Base-by-base conservation (phyloP, 768 basidiomycete genomes). In the Trametes cingulata region DNA sequence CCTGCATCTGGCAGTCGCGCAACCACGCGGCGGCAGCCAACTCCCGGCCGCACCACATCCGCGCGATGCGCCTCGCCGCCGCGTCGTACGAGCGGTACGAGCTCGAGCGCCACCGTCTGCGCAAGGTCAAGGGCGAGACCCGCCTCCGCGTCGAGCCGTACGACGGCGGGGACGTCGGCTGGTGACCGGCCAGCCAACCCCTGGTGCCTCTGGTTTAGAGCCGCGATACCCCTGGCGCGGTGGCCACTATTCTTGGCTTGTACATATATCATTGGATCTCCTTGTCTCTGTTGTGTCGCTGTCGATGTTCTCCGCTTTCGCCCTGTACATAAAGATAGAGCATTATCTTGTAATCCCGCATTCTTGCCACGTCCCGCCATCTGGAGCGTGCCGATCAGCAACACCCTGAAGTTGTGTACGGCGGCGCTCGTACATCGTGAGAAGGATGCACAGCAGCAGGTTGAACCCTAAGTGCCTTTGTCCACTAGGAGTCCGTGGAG, bases 1-100 rank as follows among this genome's bases (percentile, higher is more conserved):
- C 95, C 17, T 98, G 95, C 76, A 88, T 98, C 41, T 98, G 96
- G 95, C 87, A 90, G 74, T 92, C 90, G 41, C 86, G 95, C 6
- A 82, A 82, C 65, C 89, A 94, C 61, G 96, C 95, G 4, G 75
- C 86, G 25, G 86, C 85, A 3, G 95, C 95, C 0, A 93, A 85
- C 65, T 83, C 85, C 0, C 82, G 87, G 6, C 93, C 92, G 14
- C 81, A 88, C 58, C 96, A 98, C 68, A 81, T 88, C 56, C 80
- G 80, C 39, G 96, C 95, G 1, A 93, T 93, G 86, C 82, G 78
- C 61, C 83, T 96, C 5, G 90, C 96, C 0, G 83, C 82, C 9
- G 73, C 74, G 3, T 86, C 89, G 2, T 97, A 94, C 71, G 90
- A 94, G 65, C 74, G 82, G 10, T 97, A 95, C 71, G 74, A 79